Conservation (phyloP, 352 stramenopile species). For the Pythium chondricola region DNA sequence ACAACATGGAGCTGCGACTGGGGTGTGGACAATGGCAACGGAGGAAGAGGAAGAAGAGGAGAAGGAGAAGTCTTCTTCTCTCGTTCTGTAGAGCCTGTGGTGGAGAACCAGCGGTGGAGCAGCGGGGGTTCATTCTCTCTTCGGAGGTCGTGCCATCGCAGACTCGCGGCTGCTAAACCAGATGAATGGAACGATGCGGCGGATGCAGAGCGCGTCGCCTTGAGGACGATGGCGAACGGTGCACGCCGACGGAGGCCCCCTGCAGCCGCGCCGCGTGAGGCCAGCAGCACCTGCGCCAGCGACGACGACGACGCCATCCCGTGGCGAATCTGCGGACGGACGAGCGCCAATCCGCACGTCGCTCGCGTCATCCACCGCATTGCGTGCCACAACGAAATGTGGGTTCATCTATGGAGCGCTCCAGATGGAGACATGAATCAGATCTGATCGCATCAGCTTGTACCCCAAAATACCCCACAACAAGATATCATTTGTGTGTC, state of each 20-base stretch:
- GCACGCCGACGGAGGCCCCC: conserved; percentile 5
- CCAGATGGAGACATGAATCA: neutral
- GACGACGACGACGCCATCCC: conserved; percentile 14
- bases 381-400: neutral
- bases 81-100: too few relatives aligned
- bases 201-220: too few relatives aligned
- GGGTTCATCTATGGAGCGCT: neutral
- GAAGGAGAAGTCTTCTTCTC: too few relatives aligned
- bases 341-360: conserved; percentile 1
- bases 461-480: too few relatives aligned
- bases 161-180: neutral
- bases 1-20: conserved; percentile 17
- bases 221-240: too few relatives aligned
- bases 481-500: too few relatives aligned
- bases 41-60: too few relatives aligned
- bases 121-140: neutral
- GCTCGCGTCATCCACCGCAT: neutral
- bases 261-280: neutral
- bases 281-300: conserved; percentile 15
- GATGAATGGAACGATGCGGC: conserved; percentile 3
- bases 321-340: neutral
- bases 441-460: too few relatives aligned
- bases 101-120: neutral
- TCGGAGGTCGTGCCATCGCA: neutral
- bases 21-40: too few relatives aligned